Percentiles rank a stretch among this genome's conserved stretches.
These are phyloP conservation scores for Trichocladium antarcticum DNA, from an alignment of 495 filamentous ascomycete genomes.

Conservation along the genomic window DNA sequence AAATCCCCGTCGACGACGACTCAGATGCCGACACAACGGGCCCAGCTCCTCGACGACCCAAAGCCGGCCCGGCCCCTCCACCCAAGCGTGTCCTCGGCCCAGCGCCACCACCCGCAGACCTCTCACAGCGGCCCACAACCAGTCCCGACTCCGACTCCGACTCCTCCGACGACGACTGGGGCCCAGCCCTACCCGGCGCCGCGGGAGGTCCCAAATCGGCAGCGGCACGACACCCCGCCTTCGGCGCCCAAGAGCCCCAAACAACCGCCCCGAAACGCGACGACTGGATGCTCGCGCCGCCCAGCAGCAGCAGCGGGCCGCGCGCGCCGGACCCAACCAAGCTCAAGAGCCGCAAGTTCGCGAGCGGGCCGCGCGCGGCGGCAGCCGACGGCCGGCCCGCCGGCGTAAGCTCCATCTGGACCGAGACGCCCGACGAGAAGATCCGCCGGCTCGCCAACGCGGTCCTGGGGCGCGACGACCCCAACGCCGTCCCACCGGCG, in stretches of 20 bases:
- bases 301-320: constrained; percentile 48
- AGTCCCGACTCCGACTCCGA: constrained; percentile 29
- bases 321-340: constrained; percentile 72
- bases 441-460: constrained; percentile 68
- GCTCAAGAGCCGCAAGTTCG: constrained; percentile 72
- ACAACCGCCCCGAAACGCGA: constrained; percentile 47
- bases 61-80: constrained; percentile 13
- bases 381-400: constrained; percentile 35
- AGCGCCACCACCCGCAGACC: constrained; percentile 33
- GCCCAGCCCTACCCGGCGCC: constrained; percentile 63
- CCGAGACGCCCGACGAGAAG: constrained; percentile 84
- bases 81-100: constrained; percentile 35
- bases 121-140: constrained; percentile 31
- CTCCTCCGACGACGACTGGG: constrained; percentile 42
- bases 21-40: constrained; percentile 14
- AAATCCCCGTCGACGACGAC: constrained; percentile 22
- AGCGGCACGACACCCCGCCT: constrained; percentile 14
- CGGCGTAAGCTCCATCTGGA: constrained; percentile 62
- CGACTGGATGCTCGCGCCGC: constrained; percentile 91
- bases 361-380: constrained; percentile 14
- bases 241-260: constrained; percentile 15
- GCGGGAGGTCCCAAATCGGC: constrained; percentile 16
- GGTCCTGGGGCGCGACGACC: constrained; percentile 59
- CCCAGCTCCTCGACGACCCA: constrained; percentile 12
- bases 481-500: not conserved